Evolutionary conservation across 202 grass and related monocot genomes (phyloP), one percentile per base, ranked within the genome.

Genomic region (Dendrocalamus latiflorus): DNA sequence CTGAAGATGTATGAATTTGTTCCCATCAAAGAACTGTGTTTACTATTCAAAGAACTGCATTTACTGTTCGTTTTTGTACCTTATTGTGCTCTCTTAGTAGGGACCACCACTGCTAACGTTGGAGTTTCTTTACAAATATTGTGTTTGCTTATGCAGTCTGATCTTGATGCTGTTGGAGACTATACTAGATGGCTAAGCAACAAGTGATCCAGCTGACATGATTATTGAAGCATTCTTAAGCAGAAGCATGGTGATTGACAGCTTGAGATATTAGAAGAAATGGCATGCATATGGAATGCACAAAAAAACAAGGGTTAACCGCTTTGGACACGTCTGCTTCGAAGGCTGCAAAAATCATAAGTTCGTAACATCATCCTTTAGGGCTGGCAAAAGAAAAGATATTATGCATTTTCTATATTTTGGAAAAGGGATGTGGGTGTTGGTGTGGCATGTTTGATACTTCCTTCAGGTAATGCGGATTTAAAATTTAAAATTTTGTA

Each of bases 1-100:
- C 74, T 68, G 76, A 83, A 81, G 78, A 84, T 83, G 86, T 94
- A 92, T 59, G 68, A 25, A 68, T 80, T 39, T 8, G 10, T 56
- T 90, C 63, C 39, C 3, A 61, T 74, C 15, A 17, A 66, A 51
- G 12, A 49, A 78, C 47, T 83, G 5, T 26, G 68, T 68, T 45
- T 73, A 43, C 8, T 26, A 1, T 75, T 90, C 61, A 17, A 66
- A 51, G 12, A 49, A 78, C 47, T 83, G 5, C 36, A 68, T 68
- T 45, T 73, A 43, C 8, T 26, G 1, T 75, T 90, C 61, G 37
- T 41, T 90, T 68, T 25, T 83, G 8, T 79, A 28, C 9, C 8
- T 62, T 15, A 20, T 79, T 26, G 49, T 66, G 17, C 37, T 81
- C 5, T 24, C 17, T 50, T 82, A 48, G 49, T 69, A 86, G n/a